Evolutionary conservation across 495 filamentous ascomycete species (phyloP), one percentile per base, ranked within the genome.

Genomic region (Lineolata rhizophorae): DNA sequence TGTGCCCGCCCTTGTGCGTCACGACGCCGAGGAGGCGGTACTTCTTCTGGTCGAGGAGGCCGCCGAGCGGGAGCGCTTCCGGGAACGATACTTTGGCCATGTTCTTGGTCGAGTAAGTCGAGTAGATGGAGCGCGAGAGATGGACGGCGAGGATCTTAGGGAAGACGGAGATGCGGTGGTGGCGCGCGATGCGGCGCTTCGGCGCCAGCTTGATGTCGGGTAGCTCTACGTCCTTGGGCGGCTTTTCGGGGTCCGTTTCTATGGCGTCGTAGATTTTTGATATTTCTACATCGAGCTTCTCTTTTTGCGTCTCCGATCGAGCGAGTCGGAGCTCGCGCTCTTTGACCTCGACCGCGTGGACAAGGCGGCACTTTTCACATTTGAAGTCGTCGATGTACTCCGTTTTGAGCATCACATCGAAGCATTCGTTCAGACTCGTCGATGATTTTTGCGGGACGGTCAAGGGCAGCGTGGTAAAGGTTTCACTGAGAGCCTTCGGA

Each of bases 341-440:
- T 36, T 54, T 56, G 30, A 38, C 35, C 29, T 63, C 58, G 13
- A 80, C 36, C 2, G 84, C 82, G 53, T 92, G 74, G 28, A 76
- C 49, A n/a, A 97, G 61, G 8, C 79, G 75, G 37, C 87, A 97
- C 43, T 70, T 76, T 36, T 94, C 87, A 50, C 87, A 99, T 29
- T 75, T 76, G 55, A 85, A 99, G 46, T 93, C 87, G 31, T 99
- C 90, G 31, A 99, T 93, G 45, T 79, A 74, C 44, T 99, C 87
- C 0, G 74, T 80, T 48, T 93, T 94, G 39, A 99, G 70, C 50
- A 94, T 69, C 12, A 76, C 76, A 50, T 99, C 87, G 35, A 95
- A 84, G 47, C 90, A 95, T 3, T 64, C 56, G 39, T 64, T 67
- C 24, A 81, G 59, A 5, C 67, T 67, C 2, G 75, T 67, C 5